Conservation (phyloP, 352 stramenopile genomes). For the Phytophthora europaea region DNA sequence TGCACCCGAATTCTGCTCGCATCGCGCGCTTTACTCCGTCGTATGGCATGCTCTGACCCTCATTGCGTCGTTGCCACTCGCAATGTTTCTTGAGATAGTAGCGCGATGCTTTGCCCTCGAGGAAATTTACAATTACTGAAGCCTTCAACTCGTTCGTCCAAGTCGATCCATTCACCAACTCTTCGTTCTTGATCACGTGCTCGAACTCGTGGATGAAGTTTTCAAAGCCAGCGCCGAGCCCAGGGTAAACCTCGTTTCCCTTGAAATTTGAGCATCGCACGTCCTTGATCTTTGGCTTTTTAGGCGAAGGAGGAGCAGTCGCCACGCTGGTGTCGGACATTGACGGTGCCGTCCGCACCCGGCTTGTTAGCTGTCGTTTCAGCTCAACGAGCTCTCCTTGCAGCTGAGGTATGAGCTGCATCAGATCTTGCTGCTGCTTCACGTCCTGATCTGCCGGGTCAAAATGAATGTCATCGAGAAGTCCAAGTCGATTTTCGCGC, state of each 20-base stretch:
- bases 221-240: too few relatives aligned
- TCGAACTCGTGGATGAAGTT: too few relatives aligned
- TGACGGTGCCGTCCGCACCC: not conserved
- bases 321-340: not conserved
- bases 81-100: slow-evolving; percentile 1
- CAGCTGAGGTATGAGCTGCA: slow-evolving; percentile 4
- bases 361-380: not conserved
- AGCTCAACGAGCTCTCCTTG: slow-evolving; percentile 3
- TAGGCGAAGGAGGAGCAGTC: too few relatives aligned
- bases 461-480: not conserved
- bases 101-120: not conserved
- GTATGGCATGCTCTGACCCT: not conserved
- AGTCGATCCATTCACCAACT: too few relatives aligned
- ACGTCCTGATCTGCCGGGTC: not conserved
- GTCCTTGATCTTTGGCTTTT: too few relatives aligned
- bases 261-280: too few relatives aligned
- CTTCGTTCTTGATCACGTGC: too few relatives aligned
- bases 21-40: not conserved
- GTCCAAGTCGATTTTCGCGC: not conserved
- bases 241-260: too few relatives aligned
- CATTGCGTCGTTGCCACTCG: not conserved
- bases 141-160: not conserved
- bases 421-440: slow-evolving; percentile 1
- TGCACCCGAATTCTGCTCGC: not conserved
- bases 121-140: slow-evolving; percentile 1